These are phyloP conservation scores for Penicillium verrucosum DNA, from an alignment of 2,329 filamentous ascomycete species.

Conservation along the genomic window DNA sequence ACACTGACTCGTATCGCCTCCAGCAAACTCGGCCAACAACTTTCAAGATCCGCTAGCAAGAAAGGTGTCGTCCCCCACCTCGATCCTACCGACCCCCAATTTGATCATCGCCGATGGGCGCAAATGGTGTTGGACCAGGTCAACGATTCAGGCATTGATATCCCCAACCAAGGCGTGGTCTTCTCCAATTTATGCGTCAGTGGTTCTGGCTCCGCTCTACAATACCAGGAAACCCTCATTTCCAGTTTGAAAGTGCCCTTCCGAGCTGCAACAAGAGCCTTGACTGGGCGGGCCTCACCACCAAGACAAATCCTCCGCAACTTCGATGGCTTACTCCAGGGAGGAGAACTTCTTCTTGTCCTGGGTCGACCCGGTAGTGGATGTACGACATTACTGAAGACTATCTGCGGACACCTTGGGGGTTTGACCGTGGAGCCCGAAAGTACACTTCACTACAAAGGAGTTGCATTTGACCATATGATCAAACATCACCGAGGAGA, in stretches of 20 bases:
- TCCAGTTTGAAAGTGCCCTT: conserved; percentile 30
- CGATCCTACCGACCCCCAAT: conserved; percentile 22
- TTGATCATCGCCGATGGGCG: conserved; percentile 28
- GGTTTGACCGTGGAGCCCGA: conserved; percentile 2
- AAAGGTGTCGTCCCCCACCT: conserved; percentile 20
- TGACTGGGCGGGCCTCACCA: conserved; percentile 32
- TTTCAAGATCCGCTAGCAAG: conserved; percentile 16
- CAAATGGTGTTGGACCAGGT: conserved; percentile 20
- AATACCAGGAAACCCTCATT: conserved; percentile 25
- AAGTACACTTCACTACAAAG: conserved; percentile 9
- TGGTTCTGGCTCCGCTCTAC: conserved; percentile 24
- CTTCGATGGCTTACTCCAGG: conserved; percentile 22
- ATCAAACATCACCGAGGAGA: conserved; percentile 10
- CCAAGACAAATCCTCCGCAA: conserved; percentile 19
- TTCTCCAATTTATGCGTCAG: conserved; percentile 26
- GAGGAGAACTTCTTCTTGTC: conserved; percentile 51
- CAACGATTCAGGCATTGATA: conserved; percentile 22
- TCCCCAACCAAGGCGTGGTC: conserved; percentile 24
- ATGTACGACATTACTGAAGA: conserved; percentile 54
- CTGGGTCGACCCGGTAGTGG: conserved; percentile 49
- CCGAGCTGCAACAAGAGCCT: conserved; percentile 23
- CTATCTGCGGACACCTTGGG: conserved; percentile 45
- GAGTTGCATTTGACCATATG: conserved; percentile 6
- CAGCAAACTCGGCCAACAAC: conserved; percentile 19
- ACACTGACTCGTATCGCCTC: conserved; percentile 24